These are phyloP conservation scores for Copromyces sp. DNA, from an alignment of 495 filamentous ascomycete species.

Conservation along the genomic window DNA sequence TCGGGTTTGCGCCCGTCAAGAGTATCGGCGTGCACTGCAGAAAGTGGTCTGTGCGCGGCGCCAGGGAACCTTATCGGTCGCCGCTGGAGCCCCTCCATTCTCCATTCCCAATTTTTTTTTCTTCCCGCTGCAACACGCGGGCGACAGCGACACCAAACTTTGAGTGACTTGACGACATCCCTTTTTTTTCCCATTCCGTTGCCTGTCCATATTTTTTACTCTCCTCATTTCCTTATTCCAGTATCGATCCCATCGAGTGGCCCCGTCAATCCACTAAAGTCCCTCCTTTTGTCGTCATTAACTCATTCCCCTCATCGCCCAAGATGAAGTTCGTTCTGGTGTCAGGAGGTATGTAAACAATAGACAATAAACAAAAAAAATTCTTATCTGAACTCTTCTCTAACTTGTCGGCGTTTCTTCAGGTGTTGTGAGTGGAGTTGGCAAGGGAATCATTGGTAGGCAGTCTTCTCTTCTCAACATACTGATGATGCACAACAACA, in stretches of 20 bases:
- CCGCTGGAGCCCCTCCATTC: not conserved
- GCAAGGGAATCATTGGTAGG: conserved; percentile 24
- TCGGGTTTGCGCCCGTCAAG: not conserved
- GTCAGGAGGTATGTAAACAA: conserved; percentile 46
- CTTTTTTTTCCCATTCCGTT: not conserved
- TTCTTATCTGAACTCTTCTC: not conserved
- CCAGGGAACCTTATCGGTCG: not conserved
- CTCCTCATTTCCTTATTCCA: not conserved
- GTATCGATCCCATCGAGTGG: not conserved
- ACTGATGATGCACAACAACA: conserved; percentile 2
- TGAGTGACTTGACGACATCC: not conserved
- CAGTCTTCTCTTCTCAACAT: conserved; percentile 11
- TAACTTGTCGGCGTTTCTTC: not conserved
- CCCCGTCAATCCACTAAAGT: not conserved
- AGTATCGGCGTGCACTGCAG: not conserved
- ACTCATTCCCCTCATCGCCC: conserved; percentile 2
- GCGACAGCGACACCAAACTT: not conserved
- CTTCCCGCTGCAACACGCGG: not conserved
- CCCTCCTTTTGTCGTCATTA: not conserved
- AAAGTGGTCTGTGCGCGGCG: not conserved
- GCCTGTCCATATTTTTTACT: not conserved
- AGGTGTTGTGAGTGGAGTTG: conserved; percentile 15
- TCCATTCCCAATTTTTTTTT: not conserved
- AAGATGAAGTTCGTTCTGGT: conserved; percentile 81
- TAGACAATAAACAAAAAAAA: not conserved